Base-by-base conservation (phyloP, 352 stramenopile genomes). In the Phytophthora nicotianae region DNA sequence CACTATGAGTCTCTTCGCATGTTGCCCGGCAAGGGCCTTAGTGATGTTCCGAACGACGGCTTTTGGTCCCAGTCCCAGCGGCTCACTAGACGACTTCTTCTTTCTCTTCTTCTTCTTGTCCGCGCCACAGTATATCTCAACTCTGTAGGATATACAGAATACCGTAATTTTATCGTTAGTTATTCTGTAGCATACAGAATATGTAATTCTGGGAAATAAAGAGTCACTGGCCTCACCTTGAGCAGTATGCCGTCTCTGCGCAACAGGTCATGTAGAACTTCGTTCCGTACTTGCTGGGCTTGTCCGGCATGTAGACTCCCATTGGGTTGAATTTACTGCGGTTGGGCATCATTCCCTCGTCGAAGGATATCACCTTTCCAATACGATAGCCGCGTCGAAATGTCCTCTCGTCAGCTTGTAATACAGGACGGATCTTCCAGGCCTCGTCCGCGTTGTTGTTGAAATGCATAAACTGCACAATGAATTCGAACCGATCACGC, bases 401-500 rank as follows among this genome's bases (percentile, higher is more conserved):
- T 32, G 26, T 4, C 26, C 8, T 32, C 26, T 32, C 26, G 5
- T 9, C 26, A 9, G 26, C n/a, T n/a, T n/a, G n/a, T n/a, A n/a
- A n/a, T n/a, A n/a, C n/a, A n/a, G n/a, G n/a, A n/a, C n/a, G n/a
- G n/a, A n/a, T n/a, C n/a, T n/a, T n/a, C n/a, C n/a, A n/a, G n/a
- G n/a, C n/a, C n/a, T n/a, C 13, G 23, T 21, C 33, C 11, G 7
- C 33, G 23, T 50, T 50, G 23, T 35, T 21, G 23, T 50, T 50
- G 43, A 50, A 37, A 11, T 50, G 43, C 21, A 50, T 2, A 4
- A 37, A 50, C 11, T 6, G 19, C 11, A 37, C 1, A 10, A 68
- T 50, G 7, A 19, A 19, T 17, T 62, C 51, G 13, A 58, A 68
- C 2, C 51, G 35, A 11, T 24, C 40, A n/a, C 51, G 50, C 20